Base-by-base conservation (phyloP, 441 rosid genomes). In the Lepidium campestre region DNA sequence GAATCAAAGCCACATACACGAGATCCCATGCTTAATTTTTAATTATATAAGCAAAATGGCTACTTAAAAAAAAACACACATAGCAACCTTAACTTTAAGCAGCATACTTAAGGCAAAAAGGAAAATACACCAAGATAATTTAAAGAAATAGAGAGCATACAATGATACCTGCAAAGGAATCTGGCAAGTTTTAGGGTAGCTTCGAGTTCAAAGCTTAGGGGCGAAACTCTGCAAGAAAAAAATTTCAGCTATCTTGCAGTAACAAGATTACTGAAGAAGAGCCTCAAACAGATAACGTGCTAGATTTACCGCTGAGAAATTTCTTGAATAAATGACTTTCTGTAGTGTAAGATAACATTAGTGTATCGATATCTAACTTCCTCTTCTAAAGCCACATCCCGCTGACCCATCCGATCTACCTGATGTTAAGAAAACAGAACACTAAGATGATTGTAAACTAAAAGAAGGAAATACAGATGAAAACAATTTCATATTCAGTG, bases 191-290 rank as follows among this genome's bases (percentile, higher is more conserved):
- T 91, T 77, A 91, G 80, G 25, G 85, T 88, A 64, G 96, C 98
- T 81, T 94, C 99, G 44, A 94, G 97, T 74, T 91, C 99, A 85
- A 94, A 94, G 83, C 94, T 89, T 67, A 94, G 69, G 12, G 98
- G 99, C 18, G 98, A 94, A 74, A 94, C 98, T 77, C 97, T 91
- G 89, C 78, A 82, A 31, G 48, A 42, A 57, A 44, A 50, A 61
- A 77, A 75, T 41, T 60, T 42, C 34, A 29, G 49, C 12, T 74
- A 62, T 47, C 37, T 42, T 55, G 55, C 53, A 48, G 42, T 47
- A 32, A 39, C 27, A 42, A 60, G 29, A 63, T 50, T 46, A 17
- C 29, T 31, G 48, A 60, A n/a, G 55, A 50, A 48, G 67, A 61
- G 41, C 34, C 39, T 40, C 44, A 67, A 49, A 63, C 8, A 57